Evolutionary conservation across 1,284 basidiomycete species (phyloP), one percentile per base, ranked within the genome.

Genomic region (Mycena sp.): DNA sequence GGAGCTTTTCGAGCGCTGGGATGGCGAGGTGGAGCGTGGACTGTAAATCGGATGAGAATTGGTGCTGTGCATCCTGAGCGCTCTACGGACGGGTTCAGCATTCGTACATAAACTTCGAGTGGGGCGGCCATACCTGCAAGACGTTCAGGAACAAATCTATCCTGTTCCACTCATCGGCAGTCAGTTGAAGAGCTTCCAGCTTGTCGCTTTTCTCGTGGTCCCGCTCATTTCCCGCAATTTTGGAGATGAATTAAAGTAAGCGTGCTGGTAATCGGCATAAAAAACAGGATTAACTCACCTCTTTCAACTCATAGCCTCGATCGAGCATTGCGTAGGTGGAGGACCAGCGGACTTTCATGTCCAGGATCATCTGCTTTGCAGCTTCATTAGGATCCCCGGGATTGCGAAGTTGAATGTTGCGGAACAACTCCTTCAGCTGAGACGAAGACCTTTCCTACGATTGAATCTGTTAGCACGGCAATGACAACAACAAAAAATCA

Each of bases 281-380:
- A 40, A 21, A 29, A 41, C n/a, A n/a, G 28, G 28, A 46, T 53
- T 17, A 26, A 70, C 69, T 26, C 59, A 76, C 73, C 45, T 65
- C 30, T 45, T 51, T 63, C 1, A 73, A 58, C 21, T 64, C 56
- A 23, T 70, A 60, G 12, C 74, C 75, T 37, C 71, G 71, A n/a
- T 73, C 40, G 0, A 80, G 67, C 80, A 82, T 82, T 0, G 70
- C 40, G 64, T 72, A 78, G 11, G 74, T 81, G 30, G 79, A 81
- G 3, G 77, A 81, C 81, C 80, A 83, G 1, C 75, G 69, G 37
- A 82, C 74, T 19, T 69, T 71, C 79, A 81, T 83, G 57, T 82
- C 77, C 19, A 81, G 67, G 1, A 80, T 69, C 49, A 63, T 72
- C 58, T 48, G 64, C 58, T 23, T 73, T 4, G 43, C 70, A 0